These are phyloP conservation scores for Bertia moriformis DNA, from an alignment of 2,329 filamentous ascomycete species.

Conservation along the genomic window DNA sequence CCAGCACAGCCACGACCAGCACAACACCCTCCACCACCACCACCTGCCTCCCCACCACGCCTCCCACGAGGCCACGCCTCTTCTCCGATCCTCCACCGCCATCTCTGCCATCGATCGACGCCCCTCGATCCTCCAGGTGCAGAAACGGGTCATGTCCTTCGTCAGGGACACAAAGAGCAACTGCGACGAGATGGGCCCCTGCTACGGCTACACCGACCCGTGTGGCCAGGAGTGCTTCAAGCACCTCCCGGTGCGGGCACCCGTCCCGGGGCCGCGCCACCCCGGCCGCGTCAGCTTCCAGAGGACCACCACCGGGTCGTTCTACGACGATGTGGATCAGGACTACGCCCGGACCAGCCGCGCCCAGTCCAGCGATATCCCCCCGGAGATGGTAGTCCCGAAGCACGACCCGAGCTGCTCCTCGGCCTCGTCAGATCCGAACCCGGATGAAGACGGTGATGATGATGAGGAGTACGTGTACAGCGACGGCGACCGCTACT, in stretches of 20 bases:
- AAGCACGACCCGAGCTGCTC: no score
- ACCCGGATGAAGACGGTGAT: no score
- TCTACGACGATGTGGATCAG: conserved; percentile 11
- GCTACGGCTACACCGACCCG: conserved; percentile 50
- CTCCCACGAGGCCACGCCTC: conserved; percentile 8
- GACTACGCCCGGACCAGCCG: conserved; percentile 7
- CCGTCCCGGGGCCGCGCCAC: conserved; percentile 6
- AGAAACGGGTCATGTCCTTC: conserved; percentile 45
- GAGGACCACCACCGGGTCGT: conserved; percentile 24
- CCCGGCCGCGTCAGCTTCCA: conserved; percentile 18
- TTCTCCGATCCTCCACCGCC: conserved; percentile 4
- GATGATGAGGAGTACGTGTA: background rate
- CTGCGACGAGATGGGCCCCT: conserved; percentile 45
- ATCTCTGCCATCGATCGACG: conserved; percentile 21
- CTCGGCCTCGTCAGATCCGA: background rate
- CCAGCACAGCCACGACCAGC: conserved; percentile 12
- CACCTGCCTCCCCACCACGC: conserved; percentile 5
- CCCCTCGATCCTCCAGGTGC: conserved; percentile 38
- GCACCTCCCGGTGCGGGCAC: conserved; percentile 27
- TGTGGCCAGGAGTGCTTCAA: conserved; percentile 55
- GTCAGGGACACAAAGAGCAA: conserved; percentile 49
- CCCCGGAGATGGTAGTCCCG: no score
- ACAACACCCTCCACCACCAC: conserved; percentile 4
- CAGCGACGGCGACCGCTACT: background rate
- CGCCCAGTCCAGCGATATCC: background rate